phyloP scores from a whole-genome alignment of 176 grass and related monocot species.

The Triticum dicoccoides region DNA sequence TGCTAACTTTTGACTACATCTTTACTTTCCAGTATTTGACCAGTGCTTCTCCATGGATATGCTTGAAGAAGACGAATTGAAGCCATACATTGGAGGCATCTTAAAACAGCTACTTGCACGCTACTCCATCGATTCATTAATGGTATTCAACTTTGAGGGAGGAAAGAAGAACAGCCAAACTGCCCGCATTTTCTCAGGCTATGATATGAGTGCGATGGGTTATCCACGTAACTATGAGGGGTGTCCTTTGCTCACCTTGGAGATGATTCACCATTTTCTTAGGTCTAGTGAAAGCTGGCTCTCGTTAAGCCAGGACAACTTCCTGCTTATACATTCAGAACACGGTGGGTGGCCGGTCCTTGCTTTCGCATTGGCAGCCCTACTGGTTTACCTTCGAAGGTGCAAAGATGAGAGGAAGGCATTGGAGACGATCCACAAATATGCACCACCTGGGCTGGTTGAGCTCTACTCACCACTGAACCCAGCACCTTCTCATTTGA shows the following conservation, averaged over 20 bases:
- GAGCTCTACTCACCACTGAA: conserved; percentile 77
- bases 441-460: conserved; percentile 63
- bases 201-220: conserved; percentile 74
- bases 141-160: conserved; percentile 86
- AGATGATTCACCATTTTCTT: conserved; percentile 94
- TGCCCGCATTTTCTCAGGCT: conserved; percentile 74
- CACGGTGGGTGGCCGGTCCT: conserved; percentile 84
- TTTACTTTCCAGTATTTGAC: conserved; percentile 69
- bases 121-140: conserved; percentile 78
- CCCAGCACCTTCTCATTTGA: conserved; percentile 81
- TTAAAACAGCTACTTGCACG: conserved; percentile 65
- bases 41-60: conserved; percentile 77
- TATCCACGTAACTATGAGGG: conserved; percentile 87
- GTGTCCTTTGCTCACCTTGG: conserved; percentile 83
- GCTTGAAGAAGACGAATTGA: conserved; percentile 64
- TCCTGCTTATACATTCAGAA: conserved; percentile 77
- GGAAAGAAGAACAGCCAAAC: conserved; percentile 60
- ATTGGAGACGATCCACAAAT: conserved; percentile 67
- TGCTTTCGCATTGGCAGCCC: conserved; percentile 75
- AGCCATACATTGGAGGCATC: conserved; percentile 62
- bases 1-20: conserved; percentile 14
- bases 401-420: conserved; percentile 66
- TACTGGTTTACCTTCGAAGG: conserved; percentile 70
- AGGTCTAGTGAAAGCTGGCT: conserved; percentile 95
- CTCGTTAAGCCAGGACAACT: conserved; percentile 71